These are phyloP conservation scores for Lactifluus hygrophoroides DNA, from an alignment of 768 basidiomycete species.

Conservation along the genomic window DNA sequence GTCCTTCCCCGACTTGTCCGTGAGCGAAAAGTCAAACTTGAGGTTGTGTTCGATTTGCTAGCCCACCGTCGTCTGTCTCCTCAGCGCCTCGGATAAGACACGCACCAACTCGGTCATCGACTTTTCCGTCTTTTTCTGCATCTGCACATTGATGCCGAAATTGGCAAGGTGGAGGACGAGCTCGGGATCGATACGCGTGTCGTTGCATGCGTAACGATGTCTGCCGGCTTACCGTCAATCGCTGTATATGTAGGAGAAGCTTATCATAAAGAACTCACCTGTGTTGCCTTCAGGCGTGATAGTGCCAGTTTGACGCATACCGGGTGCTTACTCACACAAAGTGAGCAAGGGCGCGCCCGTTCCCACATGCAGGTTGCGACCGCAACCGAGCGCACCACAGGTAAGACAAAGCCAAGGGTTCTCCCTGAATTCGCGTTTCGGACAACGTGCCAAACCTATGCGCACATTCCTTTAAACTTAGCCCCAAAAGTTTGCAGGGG, in stretches of 20 bases:
- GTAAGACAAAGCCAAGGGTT: slow-evolving; percentile 95
- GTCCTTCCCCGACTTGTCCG: slow-evolving; percentile 76
- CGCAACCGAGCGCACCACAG: slow-evolving; percentile 87
- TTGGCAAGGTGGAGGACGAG: slow-evolving; percentile 61
- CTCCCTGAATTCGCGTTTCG: slow-evolving; percentile 73
- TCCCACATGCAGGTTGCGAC: slow-evolving; percentile 80
- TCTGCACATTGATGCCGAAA: slow-evolving; percentile 82
- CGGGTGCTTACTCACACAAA: slow-evolving; percentile 64
- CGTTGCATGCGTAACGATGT: slow-evolving; percentile 89
- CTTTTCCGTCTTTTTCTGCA: slow-evolving; percentile 87
- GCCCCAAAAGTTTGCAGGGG: too few species aligned
- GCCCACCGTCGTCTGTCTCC: slow-evolving; percentile 11
- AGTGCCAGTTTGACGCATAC: slow-evolving; percentile 88
- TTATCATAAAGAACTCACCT: slow-evolving; percentile 49
- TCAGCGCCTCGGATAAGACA: slow-evolving; percentile 8
- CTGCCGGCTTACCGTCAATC: slow-evolving; percentile 49
- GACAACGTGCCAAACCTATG: slow-evolving; percentile 72
- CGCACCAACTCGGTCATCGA: slow-evolving; percentile 90
- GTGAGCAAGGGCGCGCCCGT: slow-evolving; percentile 83
- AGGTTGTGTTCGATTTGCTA: slow-evolving; percentile 97
- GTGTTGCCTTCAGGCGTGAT: slow-evolving; percentile 92
- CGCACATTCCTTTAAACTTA: slow-evolving; percentile 43
- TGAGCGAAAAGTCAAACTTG: slow-evolving; percentile 88
- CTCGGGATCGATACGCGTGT: slow-evolving; percentile 70
- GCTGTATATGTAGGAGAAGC: too few species aligned